Base-by-base conservation (phyloP, 148 eudicot genomes). In the Tetragonia tetragonoides region DNA sequence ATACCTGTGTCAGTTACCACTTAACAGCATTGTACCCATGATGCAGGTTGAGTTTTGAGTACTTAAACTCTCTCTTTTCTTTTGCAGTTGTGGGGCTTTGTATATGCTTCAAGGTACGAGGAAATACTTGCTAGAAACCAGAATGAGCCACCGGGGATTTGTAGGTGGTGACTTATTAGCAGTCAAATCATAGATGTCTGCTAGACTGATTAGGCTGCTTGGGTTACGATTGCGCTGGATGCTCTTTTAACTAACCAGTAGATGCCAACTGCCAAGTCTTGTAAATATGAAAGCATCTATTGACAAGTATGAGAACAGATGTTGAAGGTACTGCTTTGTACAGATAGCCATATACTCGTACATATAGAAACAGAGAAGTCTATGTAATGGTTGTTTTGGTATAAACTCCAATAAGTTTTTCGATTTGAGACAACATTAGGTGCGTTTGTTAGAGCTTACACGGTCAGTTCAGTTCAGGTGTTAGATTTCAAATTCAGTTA, bases 1-100 rank as follows among this genome's bases (percentile, higher is more conserved):
- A 34, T 39, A 49, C 47, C 34, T 17, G 10, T 21, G 5, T 42
- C 37, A 38, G 21, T 73, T n/a, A 56, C 38, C 70, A 28, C 4
- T 51, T n/a, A n/a, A n/a, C n/a, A n/a, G n/a, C n/a, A n/a, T 21
- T 16, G 63, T 21, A 16, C 59, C 56, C 56, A 53, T 72, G 20
- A 16, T 65, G 70, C 75, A 20, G 51, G 40, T 62, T 46, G 37
- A 78, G 14, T 21, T 17, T n/a, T 40, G 40, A 49, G 38, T 23
- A 28, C 34, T 18, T 17, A 11, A 21, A 68, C 46, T 46, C 54
- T 12, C 16, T 61, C 42, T 44, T 16, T 18, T 51, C 63, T 73
- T 56, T 12, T 86, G 87, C 92, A 95, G 99, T 74, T 95, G 77
- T 95, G 99, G 99, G 97, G 96, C 49, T 95, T 95, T 74, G 97